Evolutionary conservation across 2,329 filamentous ascomycete genomes (phyloP).

Genomic region (Paecilomyces fulvus): DNA sequence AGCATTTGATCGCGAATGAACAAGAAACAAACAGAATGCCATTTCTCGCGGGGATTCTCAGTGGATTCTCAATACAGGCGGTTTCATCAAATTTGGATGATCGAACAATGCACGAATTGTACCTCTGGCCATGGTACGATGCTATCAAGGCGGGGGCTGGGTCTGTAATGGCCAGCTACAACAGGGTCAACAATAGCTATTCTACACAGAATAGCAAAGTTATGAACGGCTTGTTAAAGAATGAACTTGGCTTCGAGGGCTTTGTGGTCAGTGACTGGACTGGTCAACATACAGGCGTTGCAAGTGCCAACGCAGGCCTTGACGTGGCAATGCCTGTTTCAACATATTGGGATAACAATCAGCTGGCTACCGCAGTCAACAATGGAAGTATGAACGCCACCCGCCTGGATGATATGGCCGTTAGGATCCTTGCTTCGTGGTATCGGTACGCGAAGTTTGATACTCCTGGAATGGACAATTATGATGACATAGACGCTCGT

Average conservation of each 20-base stretch:
- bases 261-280: constrained; percentile 57
- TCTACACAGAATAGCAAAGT: constrained; percentile 54
- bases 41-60: too few species aligned
- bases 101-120: constrained; percentile 62
- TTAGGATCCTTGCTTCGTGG: too few species aligned
- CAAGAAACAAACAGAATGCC: too few species aligned
- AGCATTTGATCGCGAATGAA: too few species aligned
- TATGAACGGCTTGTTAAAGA: constrained; percentile 56
- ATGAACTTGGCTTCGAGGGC: constrained; percentile 59
- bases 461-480: too few species aligned
- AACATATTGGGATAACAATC: constrained; percentile 7
- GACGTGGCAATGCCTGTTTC: constrained; percentile 74
- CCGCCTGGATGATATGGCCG: too few species aligned
- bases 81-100: constrained; percentile 55
- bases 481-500: too few species aligned
- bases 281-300: constrained; percentile 55
- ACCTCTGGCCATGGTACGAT: constrained; percentile 66
- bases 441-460: too few species aligned
- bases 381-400: neutral
- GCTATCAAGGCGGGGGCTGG: constrained; percentile 52
- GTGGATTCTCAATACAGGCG: constrained; percentile 3
- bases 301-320: constrained; percentile 60
- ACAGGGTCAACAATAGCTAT: constrained; percentile 50
- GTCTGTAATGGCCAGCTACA: constrained; percentile 10
- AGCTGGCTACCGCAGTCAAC: neutral